Evolutionary conservation across 805 yeast species (phyloP).

Genomic region (Yarrowia porcina): DNA sequence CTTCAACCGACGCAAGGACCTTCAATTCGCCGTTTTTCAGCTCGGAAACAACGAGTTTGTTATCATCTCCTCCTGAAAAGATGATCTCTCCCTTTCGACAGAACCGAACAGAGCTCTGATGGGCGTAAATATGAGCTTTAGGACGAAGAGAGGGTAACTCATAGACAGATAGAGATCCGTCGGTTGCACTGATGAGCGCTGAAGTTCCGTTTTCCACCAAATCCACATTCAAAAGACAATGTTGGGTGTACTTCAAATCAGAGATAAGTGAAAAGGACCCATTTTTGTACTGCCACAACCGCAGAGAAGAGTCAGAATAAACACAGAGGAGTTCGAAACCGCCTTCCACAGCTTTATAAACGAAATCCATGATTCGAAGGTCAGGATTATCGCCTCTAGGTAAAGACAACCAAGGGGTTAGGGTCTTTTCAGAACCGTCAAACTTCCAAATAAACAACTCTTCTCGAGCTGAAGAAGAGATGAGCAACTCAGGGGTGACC

Average conservation of each 20-base stretch:
- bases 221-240: conserved; percentile 64
- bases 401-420: conserved; percentile 51
- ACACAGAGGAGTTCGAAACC: conserved; percentile 59
- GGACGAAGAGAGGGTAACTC: conserved; percentile 33
- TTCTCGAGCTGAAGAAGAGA: conserved; percentile 69
- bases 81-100: conserved; percentile 37
- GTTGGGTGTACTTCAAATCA: conserved; percentile 58
- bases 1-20: conserved; percentile 38
- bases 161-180: conserved; percentile 72
- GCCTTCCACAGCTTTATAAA: conserved; percentile 39
- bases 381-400: conserved; percentile 69
- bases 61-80: conserved; percentile 91
- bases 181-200: conserved; percentile 66
- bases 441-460: conserved; percentile 78
- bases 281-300: conserved; percentile 50
- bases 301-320: conserved; percentile 80
- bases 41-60: conserved; percentile 52
- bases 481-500: conserved; percentile 39
- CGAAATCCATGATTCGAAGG: conserved; percentile 85
- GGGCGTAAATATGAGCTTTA: conserved; percentile 38
- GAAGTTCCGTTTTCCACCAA: conserved; percentile 40
- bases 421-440: conserved; percentile 41
- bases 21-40: conserved; percentile 38
- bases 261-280: conserved; percentile 45
- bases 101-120: conserved; percentile 83